These are phyloP conservation scores for Leucocoprinus leucothites DNA, from an alignment of 768 basidiomycete species.

Conservation along the genomic window DNA sequence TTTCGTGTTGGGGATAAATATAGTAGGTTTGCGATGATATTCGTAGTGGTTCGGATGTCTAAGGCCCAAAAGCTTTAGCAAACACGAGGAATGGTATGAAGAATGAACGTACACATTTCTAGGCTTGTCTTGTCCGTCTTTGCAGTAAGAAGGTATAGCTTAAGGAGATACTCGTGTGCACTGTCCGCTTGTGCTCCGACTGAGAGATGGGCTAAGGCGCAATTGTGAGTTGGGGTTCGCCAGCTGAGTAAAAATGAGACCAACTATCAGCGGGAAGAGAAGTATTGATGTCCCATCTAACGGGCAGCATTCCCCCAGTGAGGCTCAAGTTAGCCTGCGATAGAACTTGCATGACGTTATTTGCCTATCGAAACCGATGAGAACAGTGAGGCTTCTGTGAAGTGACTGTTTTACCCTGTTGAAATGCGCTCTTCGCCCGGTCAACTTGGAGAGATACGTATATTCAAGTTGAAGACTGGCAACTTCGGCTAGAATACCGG, in stretches of 20 bases:
- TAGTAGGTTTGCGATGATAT: conserved; percentile 62
- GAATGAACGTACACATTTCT: conserved; percentile 56
- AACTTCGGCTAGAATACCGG: conserved; percentile 70
- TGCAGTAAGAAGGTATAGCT: conserved; percentile 66
- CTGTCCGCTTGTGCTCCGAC: conserved; percentile 72
- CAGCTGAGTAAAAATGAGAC: too few species aligned
- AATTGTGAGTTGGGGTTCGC: not conserved
- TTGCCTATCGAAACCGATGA: conserved; percentile 32
- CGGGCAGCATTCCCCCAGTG: conserved; percentile 64
- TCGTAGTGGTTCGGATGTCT: conserved; percentile 63
- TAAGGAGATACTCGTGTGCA: conserved; percentile 75
- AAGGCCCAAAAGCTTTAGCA: conserved; percentile 2
- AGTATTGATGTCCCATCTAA: conserved; percentile 47
- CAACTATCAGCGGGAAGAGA: conserved; percentile 48
- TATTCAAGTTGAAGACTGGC: conserved; percentile 83
- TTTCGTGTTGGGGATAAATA: conserved; percentile 62
- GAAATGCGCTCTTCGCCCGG: conserved; percentile 63
- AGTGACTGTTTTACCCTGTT: conserved; percentile 38
- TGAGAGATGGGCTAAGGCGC: conserved; percentile 39
- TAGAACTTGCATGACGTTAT: conserved; percentile 46
- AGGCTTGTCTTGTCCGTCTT: conserved; percentile 56
- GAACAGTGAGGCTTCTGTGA: not conserved
- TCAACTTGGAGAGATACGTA: conserved; percentile 76
- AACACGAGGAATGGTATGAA: not conserved
- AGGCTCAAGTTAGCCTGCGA: conserved; percentile 38